Base-by-base conservation (phyloP, 768 basidiomycete genomes). In the Leucosporidium yakuticum region DNA sequence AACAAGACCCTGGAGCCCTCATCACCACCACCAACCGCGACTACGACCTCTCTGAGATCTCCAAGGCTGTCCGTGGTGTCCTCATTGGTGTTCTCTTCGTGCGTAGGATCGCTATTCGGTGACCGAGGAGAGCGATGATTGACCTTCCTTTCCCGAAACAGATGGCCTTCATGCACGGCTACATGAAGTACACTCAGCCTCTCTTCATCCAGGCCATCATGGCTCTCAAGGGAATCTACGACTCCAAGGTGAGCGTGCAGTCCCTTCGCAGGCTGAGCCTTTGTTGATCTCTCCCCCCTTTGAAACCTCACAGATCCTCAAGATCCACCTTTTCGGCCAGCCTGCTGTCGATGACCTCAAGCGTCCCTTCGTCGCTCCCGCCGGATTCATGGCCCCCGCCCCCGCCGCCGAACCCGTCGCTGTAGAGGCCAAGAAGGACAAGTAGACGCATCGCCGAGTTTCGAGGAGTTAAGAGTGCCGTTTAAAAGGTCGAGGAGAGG, bases 121-220 rank as follows among this genome's bases (percentile, higher is more conserved):
- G 50, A 17, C 50, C 23, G 50, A 51, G 11, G 47, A 17, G 49
- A 14, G 25, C 50, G 23, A 51, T 17, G 23, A 51, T 21, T 56
- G 19, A 27, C 8, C 31, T 1, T 32, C 14, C 17, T 31, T 32
- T 2, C 9, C 55, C 7, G 11, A 2, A 23, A 31, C 49, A 79
- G 87, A 93, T 94, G 89, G 83, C 77, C 67, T 88, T 93, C 83
- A 86, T 97, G 82, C 95, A 99, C 81, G 69, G 88, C 62, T 98
- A 97, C 84, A 82, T 98, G 81, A 86, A 89, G 78, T 97, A 90
- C 84, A 94, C 92, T 11, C 94, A 95, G 77, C 95, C 95, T 11
- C 85, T 98, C 73, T 95, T 97, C 81, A 88, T 97, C 73, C 95
- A 97, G 79, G 85, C 85, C 19, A 84, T 99, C 73, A 96, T 95